Conservation (phyloP, 1,139 yeast genomes). For the Wickerhamiella infanticola region DNA sequence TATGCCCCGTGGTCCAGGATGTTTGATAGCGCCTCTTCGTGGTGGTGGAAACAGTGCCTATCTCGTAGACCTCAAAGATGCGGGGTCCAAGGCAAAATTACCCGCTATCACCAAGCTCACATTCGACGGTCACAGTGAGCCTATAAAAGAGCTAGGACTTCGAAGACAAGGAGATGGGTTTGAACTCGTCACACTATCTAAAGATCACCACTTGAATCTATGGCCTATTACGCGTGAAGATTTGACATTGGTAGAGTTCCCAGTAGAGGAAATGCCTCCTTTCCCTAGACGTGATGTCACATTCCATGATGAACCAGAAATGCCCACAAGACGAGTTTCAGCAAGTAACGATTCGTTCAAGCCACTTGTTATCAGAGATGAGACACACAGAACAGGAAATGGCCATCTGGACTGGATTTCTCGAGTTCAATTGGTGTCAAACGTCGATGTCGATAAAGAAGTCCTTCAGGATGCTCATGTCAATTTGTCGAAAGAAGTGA, state of each 20-base stretch:
- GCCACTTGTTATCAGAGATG: conserved; percentile 3
- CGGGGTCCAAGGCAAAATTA: conserved; percentile 23
- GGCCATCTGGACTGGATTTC: conserved; percentile 36
- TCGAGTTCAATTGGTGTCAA: neutral
- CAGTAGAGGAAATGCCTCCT: conserved; percentile 9
- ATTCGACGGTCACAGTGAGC: conserved; percentile 71
- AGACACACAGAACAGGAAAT: conserved; percentile 15
- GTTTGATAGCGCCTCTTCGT: conserved; percentile 78
- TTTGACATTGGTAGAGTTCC: conserved; percentile 34
- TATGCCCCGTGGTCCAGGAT: conserved; percentile 82
- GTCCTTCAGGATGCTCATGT: conserved; percentile 17
- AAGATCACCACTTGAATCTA: conserved; percentile 66
- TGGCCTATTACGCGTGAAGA: conserved; percentile 61
- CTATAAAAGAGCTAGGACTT: conserved; percentile 55
- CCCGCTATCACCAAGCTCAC: conserved; percentile 18
- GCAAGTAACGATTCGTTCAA: conserved; percentile 5
- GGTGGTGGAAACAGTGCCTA: conserved; percentile 73
- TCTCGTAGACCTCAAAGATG: conserved; percentile 34
- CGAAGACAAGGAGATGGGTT: conserved; percentile 31
- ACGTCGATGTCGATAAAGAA: conserved; percentile 12
- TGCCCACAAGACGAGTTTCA: neutral
- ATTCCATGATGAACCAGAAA: conserved; percentile 6
- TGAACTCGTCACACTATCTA: conserved; percentile 87
- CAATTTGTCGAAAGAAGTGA: conserved; percentile 77
- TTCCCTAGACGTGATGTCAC: conserved; percentile 16